Percentiles rank a stretch among this genome's conserved stretches.
phyloP scores from a whole-genome alignment of 78 protist species.

The Tieghemostelium lacteum region DNA sequence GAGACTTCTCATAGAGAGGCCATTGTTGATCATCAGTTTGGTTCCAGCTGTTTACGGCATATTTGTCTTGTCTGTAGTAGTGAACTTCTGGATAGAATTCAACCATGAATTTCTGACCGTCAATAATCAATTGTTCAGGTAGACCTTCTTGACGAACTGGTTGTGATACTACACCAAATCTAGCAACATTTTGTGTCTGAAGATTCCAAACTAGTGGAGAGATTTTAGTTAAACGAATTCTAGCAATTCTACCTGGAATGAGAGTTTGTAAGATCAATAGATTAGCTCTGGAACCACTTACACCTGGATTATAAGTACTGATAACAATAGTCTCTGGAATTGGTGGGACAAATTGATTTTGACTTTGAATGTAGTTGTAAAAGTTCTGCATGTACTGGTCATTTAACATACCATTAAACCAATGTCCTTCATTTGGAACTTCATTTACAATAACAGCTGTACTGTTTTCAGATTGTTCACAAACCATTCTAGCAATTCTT shows the following conservation, averaged over 20 bases:
- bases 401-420: conserved; percentile 76
- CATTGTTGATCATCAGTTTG: background rate
- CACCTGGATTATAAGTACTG: background rate
- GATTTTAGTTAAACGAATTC: background rate
- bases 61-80: background rate
- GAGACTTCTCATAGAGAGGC: conserved; percentile 16
- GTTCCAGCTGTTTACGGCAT: background rate
- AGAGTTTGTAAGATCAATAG: background rate
- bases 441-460: conserved; percentile 17
- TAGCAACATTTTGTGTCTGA: conserved; percentile 20
- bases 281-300: background rate
- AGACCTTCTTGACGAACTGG: background rate
- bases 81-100: conserved; percentile 11
- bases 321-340: conserved; percentile 17
- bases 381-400: conserved; percentile 37
- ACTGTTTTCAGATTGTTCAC: background rate
- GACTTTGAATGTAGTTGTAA: conserved; percentile 4
- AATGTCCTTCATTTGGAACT: conserved; percentile 59
- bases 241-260: background rate
- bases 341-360: background rate
- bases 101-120: background rate
- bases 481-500: conserved; percentile 52
- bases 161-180: background rate
- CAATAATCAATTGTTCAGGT: conserved; percentile 6
- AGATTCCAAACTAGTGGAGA: background rate